phyloP scores from a whole-genome alignment of 1,284 basidiomycete genomes.

The Leccinum solheimii region DNA sequence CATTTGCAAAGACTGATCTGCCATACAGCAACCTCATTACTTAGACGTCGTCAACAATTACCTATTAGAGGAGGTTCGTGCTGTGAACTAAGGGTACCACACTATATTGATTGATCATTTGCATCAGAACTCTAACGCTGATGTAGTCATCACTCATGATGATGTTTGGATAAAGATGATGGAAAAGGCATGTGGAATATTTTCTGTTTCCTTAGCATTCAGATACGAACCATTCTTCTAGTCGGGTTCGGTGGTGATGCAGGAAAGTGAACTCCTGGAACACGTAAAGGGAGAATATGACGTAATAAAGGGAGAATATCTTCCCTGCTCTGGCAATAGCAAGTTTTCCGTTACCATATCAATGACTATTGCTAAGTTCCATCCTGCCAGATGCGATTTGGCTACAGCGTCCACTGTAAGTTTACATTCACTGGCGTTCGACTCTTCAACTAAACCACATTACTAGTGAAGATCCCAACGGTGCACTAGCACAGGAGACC shows the following conservation, averaged over 20 bases:
- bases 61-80: slow-evolving; percentile 4
- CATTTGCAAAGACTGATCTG: neutral
- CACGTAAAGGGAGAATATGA: neutral
- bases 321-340: neutral
- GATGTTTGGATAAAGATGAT: slow-evolving; percentile 2
- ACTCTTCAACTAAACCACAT: too few relatives aligned
- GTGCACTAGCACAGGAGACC: too few relatives aligned
- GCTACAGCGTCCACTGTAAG: too few relatives aligned
- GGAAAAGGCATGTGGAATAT: neutral
- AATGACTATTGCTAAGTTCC: too few relatives aligned
- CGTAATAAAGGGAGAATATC: neutral
- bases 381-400: too few relatives aligned
- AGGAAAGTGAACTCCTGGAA: neutral
- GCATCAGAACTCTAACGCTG: neutral
- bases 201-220: neutral
- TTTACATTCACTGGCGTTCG: too few relatives aligned
- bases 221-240: neutral
- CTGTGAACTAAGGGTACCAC: neutral
- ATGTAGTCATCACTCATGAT: slow-evolving; percentile 3
- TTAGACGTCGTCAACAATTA: slow-evolving; percentile 6
- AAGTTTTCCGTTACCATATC: too few relatives aligned
- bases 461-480: too few relatives aligned
- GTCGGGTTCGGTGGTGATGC: neutral
- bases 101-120: neutral
- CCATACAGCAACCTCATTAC: neutral